Percentiles rank a stretch among this genome's conserved stretches.
These are phyloP conservation scores for Puccinia horiana DNA, from an alignment of 1,284 basidiomycete species.

Conservation along the genomic window DNA sequence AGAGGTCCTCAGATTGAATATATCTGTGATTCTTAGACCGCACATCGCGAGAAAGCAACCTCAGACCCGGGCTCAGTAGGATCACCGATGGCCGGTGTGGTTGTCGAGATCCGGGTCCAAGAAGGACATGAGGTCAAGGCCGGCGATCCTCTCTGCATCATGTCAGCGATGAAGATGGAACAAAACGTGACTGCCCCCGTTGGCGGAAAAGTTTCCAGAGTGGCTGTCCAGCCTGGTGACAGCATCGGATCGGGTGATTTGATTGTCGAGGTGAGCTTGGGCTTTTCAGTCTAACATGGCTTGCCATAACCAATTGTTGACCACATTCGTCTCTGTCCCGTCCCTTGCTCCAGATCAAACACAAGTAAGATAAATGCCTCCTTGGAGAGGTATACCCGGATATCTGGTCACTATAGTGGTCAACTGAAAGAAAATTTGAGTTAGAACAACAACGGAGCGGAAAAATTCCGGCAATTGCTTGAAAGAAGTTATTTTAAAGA, in stretches of 20 bases:
- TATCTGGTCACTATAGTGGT: background rate
- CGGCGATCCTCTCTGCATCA: slow-evolving; percentile 80
- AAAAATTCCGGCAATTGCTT: background rate
- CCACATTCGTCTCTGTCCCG: background rate
- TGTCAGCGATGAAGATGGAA: slow-evolving; percentile 68
- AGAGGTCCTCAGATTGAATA: background rate
- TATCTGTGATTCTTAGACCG: slow-evolving; percentile 62
- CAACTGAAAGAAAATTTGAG: background rate
- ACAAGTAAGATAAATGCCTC: background rate
- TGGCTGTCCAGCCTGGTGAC: slow-evolving; percentile 65
- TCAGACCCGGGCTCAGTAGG: slow-evolving; percentile 91
- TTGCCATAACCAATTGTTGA: background rate
- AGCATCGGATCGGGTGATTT: slow-evolving; percentile 48
- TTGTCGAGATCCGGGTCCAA: slow-evolving; percentile 94
- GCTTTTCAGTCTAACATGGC: background rate
- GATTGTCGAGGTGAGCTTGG: slow-evolving; percentile 38
- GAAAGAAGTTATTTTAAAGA: background rate
- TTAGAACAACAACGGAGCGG: background rate
- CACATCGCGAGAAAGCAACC: slow-evolving; percentile 89
- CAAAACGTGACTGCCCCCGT: slow-evolving; percentile 92
- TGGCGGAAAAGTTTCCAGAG: slow-evolving; percentile 88
- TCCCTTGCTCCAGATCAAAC: slow-evolving; percentile 9
- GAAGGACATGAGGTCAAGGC: slow-evolving; percentile 96
- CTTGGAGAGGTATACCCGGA: background rate
- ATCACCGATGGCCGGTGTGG: slow-evolving; percentile 79